Evolutionary conservation across 2,329 filamentous ascomycete species (phyloP).

Genomic region (Pezicula carpinea): DNA sequence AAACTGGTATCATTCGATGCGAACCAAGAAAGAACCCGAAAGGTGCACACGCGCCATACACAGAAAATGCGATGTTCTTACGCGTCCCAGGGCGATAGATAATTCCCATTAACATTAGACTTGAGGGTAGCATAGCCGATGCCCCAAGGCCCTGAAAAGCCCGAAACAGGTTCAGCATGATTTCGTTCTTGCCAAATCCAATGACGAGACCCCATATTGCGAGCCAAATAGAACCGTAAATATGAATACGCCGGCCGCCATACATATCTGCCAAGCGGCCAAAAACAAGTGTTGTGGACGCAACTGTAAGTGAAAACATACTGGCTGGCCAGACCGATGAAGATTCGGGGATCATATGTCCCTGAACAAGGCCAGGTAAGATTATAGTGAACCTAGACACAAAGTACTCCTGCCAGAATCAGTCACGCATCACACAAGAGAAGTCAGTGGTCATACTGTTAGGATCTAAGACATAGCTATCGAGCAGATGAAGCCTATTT

Average conservation of each 20-base stretch:
- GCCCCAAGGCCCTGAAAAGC: conserved; percentile 71
- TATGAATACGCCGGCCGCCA: conserved; percentile 56
- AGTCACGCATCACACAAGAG: background rate
- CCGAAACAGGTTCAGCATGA: conserved; percentile 70
- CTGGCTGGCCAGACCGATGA: conserved; percentile 4
- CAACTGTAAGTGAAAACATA: conserved; percentile 3
- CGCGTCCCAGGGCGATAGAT: conserved; percentile 63
- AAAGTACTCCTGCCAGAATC: conserved; percentile 5
- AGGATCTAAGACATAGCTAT: conserved; percentile 51
- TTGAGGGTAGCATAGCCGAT: conserved; percentile 65
- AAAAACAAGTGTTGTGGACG: conserved; percentile 35
- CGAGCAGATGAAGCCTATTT: conserved; percentile 51
- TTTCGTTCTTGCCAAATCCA: conserved; percentile 64
- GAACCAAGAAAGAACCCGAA: conserved; percentile 44
- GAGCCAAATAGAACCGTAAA: conserved; percentile 59
- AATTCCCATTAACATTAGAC: conserved; percentile 61
- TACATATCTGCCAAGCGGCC: conserved; percentile 60
- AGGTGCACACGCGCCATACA: conserved; percentile 52
- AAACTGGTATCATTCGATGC: background rate
- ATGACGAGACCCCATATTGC: conserved; percentile 63
- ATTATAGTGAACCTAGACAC: conserved; percentile 7
- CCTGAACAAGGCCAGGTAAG: conserved; percentile 1
- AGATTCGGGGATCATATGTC: background rate
- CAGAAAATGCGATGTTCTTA: conserved; percentile 58
- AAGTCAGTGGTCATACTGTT: conserved; percentile 28